A percentile compares a stretch with the other conserved stretches of the same genome.
phyloP scores from a whole-genome alignment of 176 grass and related monocot genomes.

The Rhynchospora pubera region DNA sequence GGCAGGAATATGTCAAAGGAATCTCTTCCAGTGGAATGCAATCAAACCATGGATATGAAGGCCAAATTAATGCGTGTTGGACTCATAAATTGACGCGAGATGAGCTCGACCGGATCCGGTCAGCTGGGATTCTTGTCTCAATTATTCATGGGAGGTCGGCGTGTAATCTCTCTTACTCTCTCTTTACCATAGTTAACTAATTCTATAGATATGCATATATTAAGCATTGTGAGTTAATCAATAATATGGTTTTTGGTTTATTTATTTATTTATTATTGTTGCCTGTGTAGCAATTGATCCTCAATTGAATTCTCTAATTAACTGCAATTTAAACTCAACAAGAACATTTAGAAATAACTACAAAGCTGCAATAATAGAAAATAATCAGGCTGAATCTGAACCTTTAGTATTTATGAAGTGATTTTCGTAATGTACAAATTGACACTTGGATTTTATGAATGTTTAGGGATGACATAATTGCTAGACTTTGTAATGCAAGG shows the following conservation, averaged over 20 bases:
- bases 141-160: conserved; percentile 70
- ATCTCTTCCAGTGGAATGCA: conserved; percentile 66
- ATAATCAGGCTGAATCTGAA: neutral
- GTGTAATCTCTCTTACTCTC: neutral
- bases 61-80: conserved; percentile 79
- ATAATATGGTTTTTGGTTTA: neutral
- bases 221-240: neutral
- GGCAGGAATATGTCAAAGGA: conserved; percentile 62
- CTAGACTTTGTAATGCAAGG: conserved; percentile 50
- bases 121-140: conserved; percentile 51
- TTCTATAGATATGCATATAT: neutral
- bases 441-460: neutral
- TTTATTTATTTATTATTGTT: neutral
- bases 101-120: conserved; percentile 53
- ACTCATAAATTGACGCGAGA: conserved; percentile 48
- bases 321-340: neutral
- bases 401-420: neutral
- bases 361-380: neutral
- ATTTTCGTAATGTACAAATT: neutral
- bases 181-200: neutral
- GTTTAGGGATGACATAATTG: conserved; percentile 62
- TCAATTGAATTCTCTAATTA: neutral
- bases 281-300: neutral
- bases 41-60: conserved; percentile 61
- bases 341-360: neutral